These are phyloP conservation scores for Bacidia gigantensis DNA, from an alignment of 495 filamentous ascomycete genomes.

Conservation along the genomic window DNA sequence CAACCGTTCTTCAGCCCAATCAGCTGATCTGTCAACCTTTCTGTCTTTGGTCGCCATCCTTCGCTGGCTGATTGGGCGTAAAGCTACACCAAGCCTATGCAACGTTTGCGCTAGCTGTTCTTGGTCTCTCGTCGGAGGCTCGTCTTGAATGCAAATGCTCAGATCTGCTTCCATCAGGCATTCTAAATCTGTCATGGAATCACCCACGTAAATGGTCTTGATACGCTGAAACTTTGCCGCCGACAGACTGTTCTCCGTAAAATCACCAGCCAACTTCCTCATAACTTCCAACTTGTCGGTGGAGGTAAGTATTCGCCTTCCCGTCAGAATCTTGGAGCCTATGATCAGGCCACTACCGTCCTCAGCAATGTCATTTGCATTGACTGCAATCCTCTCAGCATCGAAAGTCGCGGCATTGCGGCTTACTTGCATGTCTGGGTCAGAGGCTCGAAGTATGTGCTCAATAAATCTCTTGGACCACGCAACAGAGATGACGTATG, in stretches of 20 bases:
- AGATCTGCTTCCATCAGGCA: slow-evolving; percentile 21
- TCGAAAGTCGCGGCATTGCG: background rate
- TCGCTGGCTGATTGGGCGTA: too few relatives aligned
- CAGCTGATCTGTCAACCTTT: too few relatives aligned
- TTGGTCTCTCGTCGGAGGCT: slow-evolving; percentile 1
- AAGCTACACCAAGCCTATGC: background rate
- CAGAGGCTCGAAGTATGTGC: too few relatives aligned
- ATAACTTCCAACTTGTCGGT: background rate
- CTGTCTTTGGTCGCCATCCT: too few relatives aligned
- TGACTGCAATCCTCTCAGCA: background rate
- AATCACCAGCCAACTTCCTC: background rate
- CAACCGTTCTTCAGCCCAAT: too few relatives aligned
- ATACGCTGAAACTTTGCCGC: background rate
- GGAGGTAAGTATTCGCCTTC: background rate
- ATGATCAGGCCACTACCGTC: background rate
- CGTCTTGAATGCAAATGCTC: slow-evolving; percentile 16
- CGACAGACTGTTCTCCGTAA: background rate
- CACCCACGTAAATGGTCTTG: slow-evolving; percentile 21
- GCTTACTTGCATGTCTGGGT: background rate
- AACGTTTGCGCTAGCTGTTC: background rate
- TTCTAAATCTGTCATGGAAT: slow-evolving; percentile 20
- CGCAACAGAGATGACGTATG: slow-evolving; percentile 16
- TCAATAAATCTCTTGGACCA: slow-evolving; percentile 21
- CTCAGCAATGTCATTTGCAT: slow-evolving; percentile 1
- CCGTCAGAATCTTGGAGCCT: background rate